These are phyloP conservation scores for Cryomyces minteri DNA, from an alignment of 495 filamentous ascomycete genomes.

Conservation along the genomic window DNA sequence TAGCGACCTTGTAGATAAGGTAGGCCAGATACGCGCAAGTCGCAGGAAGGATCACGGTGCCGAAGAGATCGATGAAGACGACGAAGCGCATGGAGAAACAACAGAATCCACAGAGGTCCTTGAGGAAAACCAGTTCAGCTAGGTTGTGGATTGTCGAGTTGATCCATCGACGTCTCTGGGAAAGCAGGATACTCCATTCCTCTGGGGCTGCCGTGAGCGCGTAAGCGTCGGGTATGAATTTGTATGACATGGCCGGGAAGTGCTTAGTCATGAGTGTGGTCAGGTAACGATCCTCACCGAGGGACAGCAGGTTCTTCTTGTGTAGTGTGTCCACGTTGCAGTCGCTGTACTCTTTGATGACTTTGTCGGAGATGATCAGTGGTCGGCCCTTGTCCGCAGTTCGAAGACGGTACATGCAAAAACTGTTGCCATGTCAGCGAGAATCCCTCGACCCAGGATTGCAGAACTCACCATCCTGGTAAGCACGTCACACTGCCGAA, in stretches of 20 bases:
- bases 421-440: slow-evolving; percentile 33
- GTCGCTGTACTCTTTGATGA: slow-evolving; percentile 70
- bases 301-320: slow-evolving; percentile 94
- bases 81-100: slow-evolving; percentile 99
- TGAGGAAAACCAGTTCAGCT: slow-evolving; percentile 81
- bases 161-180: slow-evolving; percentile 97
- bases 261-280: slow-evolving; percentile 89
- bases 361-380: slow-evolving; percentile 81
- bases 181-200: slow-evolving; percentile 83
- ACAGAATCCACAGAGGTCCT: slow-evolving; percentile 96
- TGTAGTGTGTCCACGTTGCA: slow-evolving; percentile 96
- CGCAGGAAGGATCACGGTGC: slow-evolving; percentile 81
- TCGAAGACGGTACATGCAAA: slow-evolving; percentile 94
- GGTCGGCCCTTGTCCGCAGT: slow-evolving; percentile 88
- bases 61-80: slow-evolving; percentile 85
- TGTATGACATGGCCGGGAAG: slow-evolving; percentile 90
- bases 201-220: slow-evolving; percentile 95
- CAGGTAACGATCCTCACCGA: slow-evolving; percentile 89
- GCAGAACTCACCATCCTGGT: slow-evolving; percentile 70
- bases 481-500: slow-evolving; percentile 97
- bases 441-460: not conserved
- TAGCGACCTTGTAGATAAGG: slow-evolving; percentile 55
- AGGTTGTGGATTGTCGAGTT: slow-evolving; percentile 98
- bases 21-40: slow-evolving; percentile 85
- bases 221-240: slow-evolving; percentile 82